Base-by-base conservation (phyloP, 768 basidiomycete species). In the Suillus discolor region DNA sequence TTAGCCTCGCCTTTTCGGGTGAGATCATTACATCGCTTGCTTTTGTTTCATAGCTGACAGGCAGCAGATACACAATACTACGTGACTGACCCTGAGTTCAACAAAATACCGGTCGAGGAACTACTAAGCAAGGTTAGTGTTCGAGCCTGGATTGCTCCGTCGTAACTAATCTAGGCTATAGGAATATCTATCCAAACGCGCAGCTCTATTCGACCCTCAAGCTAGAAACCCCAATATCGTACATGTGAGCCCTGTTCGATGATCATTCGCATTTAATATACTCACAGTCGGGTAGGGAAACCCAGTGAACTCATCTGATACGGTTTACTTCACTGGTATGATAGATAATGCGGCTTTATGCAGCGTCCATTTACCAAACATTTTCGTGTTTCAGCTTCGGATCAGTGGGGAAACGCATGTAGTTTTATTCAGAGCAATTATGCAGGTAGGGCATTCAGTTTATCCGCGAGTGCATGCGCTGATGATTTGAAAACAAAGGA, bases 361-460 rank as follows among this genome's bases (percentile, higher is more conserved):
- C 38, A 31, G 9, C 23, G n/a, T 8, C 25, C 61, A 55, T 55
- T 39, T 13, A 64, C 61, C 47, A 16, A 65, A 23, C 16, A 62
- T 23, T 65, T 51, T 49, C 41, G 38, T 36, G n/a, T 64, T n/a
- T 42, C 65, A 91, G 93, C 92, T 4, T 83, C 88, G 9, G 93
- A 95, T 73, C 88, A 91, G 72, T 93, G 90, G 91, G 93, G 93
- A 3, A 95, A 94, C 75, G 92, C 91, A 12, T 94, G 92, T 76
- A 95, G 93, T 75, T 91, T 85, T 70, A 94, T 95, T 70, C 93
- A 94, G 74, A 93, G 92, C 72, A 95, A 93, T 73, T 95, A 93
- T 71, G 85, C 89, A 72, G 94, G 91, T 89, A 53, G 49, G 84
- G 73, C 9, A 9, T 47, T 20, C 9, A 51, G 5, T 42, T 63